Conservation (phyloP, 768 basidiomycete genomes). For the Hygrocybe coccinea region DNA sequence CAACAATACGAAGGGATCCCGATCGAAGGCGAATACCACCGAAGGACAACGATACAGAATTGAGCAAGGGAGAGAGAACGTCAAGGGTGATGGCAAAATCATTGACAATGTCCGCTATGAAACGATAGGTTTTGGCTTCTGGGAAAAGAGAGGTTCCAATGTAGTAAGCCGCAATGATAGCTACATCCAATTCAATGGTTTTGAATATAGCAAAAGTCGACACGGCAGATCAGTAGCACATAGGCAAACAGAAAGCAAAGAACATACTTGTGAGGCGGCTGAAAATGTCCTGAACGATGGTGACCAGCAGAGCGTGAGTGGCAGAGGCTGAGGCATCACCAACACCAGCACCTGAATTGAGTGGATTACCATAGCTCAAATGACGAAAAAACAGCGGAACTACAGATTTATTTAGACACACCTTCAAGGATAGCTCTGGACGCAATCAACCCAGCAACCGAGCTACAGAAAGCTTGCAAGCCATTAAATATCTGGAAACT, state of each 20-base stretch:
- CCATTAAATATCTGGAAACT: slow-evolving; percentile 68
- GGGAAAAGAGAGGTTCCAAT: slow-evolving; percentile 62
- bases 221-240: not conserved
- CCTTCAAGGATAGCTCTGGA: slow-evolving; percentile 68
- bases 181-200: slow-evolving; percentile 27
- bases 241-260: not conserved
- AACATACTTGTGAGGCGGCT: slow-evolving; percentile 58
- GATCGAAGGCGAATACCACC: not conserved
- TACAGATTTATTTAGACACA: slow-evolving; percentile 21
- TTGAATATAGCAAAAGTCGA: not conserved
- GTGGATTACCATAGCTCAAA: not conserved
- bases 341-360: slow-evolving; percentile 55
- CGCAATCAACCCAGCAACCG: slow-evolving; percentile 56
- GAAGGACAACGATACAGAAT: slow-evolving; percentile 32
- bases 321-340: slow-evolving; percentile 62
- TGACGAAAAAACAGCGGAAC: not conserved
- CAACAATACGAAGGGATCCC: slow-evolving; percentile 20
- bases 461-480: slow-evolving; percentile 66
- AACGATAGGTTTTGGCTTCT: slow-evolving; percentile 66
- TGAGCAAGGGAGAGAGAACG: slow-evolving; percentile 53
- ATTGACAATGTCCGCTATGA: slow-evolving; percentile 63
- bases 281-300: slow-evolving; percentile 61
- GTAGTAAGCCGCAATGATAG: slow-evolving; percentile 57
- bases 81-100: slow-evolving; percentile 58
- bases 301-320: slow-evolving; percentile 59